Conservation (phyloP, 2,329 filamentous ascomycete genomes). For the Calonectria fujianensis region DNA sequence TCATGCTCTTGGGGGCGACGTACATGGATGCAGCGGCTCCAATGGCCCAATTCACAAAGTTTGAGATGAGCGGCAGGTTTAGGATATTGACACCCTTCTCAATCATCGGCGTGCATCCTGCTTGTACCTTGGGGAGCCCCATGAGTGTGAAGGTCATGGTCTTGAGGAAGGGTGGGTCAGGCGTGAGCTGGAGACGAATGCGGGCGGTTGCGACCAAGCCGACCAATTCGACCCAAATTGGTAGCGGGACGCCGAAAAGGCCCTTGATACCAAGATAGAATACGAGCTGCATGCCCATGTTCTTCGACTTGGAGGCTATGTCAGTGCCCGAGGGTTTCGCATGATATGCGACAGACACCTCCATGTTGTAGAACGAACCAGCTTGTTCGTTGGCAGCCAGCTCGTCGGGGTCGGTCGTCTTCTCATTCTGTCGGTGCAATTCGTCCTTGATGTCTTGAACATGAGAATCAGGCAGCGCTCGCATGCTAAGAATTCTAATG, state of each 20-base stretch:
- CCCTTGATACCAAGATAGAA: constrained; percentile 95
- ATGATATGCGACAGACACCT: constrained; percentile 93
- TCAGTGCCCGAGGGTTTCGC: constrained; percentile 83
- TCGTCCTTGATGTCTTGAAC: constrained; percentile 88
- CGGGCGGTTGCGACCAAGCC: constrained; percentile 92
- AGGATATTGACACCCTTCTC: constrained; percentile 92
- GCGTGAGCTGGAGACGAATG: constrained; percentile 88
- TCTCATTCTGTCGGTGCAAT: constrained; percentile 85
- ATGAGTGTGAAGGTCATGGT: constrained; percentile 95
- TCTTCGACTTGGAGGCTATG: constrained; percentile 87
- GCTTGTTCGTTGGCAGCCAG: constrained; percentile 92
- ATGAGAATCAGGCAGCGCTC: constrained; percentile 86
- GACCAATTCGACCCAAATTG: constrained; percentile 92
- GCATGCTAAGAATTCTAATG: constrained; percentile 89
- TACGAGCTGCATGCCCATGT: constrained; percentile 97
- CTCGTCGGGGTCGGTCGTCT: constrained; percentile 89
- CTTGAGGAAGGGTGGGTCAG: constrained; percentile 94
- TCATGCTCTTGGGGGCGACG: constrained; percentile 95
- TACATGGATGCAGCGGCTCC: constrained; percentile 91
- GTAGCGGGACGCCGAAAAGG: constrained; percentile 90
- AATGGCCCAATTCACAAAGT: constrained; percentile 98
- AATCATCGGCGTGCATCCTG: constrained; percentile 94
- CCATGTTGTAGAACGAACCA: constrained; percentile 94
- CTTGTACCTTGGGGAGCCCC: constrained; percentile 92
- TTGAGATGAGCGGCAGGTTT: constrained; percentile 93